phyloP scores from a whole-genome alignment of 352 stramenopile species.

The Pythium folliculosum region DNA sequence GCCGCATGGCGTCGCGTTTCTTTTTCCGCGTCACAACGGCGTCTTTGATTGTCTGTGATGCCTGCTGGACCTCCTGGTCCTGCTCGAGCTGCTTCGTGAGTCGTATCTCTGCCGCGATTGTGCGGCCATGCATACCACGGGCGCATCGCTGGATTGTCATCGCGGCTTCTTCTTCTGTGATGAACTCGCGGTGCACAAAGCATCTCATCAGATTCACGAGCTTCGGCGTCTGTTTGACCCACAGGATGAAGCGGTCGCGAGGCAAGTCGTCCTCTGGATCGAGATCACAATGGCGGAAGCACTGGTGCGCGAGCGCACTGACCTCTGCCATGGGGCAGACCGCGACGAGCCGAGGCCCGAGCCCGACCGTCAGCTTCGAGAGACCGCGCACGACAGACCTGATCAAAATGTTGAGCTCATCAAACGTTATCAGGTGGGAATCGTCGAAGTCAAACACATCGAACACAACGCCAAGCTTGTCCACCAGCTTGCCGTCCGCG shows the following conservation, averaged over 20 bases:
- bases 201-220: conserved; percentile 70
- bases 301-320: conserved; percentile 55
- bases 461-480: conserved; percentile 66
- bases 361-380: conserved; percentile 63
- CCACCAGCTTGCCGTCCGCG: conserved; percentile 50
- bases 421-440: conserved; percentile 63
- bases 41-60: conserved; percentile 67
- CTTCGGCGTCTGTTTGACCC: conserved; percentile 73
- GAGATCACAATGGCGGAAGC: conserved; percentile 64
- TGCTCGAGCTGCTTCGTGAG: conserved; percentile 58
- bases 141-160: conserved; percentile 54
- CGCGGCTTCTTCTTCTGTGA: conserved; percentile 57
- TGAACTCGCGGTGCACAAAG: conserved; percentile 67
- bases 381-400: conserved; percentile 70
- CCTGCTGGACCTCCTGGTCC: conserved; percentile 55
- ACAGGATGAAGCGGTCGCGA: conserved; percentile 51
- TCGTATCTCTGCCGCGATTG: conserved; percentile 46
- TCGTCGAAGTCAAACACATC: conserved; percentile 80
- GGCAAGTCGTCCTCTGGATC: conserved; percentile 68
- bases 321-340: conserved; percentile 69
- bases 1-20: conserved; percentile 57
- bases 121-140: conserved; percentile 55
- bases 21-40: conserved; percentile 66
- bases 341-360: conserved; percentile 51
- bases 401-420: conserved; percentile 74